These are phyloP conservation scores for Phytophthora tubulina DNA, from an alignment of 352 stramenopile genomes.

Conservation along the genomic window DNA sequence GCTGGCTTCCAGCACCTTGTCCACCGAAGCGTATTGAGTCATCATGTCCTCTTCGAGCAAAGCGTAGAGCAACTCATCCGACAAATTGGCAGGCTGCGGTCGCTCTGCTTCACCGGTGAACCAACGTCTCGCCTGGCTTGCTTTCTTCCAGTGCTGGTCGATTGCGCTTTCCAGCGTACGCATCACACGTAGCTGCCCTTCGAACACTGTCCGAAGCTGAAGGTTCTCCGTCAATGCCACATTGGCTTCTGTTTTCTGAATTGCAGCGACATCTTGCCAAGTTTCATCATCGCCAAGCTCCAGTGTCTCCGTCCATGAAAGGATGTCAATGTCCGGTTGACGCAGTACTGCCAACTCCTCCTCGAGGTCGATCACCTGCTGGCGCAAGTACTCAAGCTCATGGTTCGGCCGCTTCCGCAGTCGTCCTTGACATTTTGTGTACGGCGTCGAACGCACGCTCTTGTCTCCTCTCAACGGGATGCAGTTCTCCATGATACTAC, in stretches of 20 bases:
- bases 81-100: slow-evolving; percentile 9
- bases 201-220: slow-evolving; percentile 11
- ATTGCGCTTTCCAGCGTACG: slow-evolving; percentile 12
- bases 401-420: slow-evolving; percentile 36
- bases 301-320: neutral
- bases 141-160: slow-evolving; percentile 21
- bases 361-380: slow-evolving; percentile 29
- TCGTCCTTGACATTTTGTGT: slow-evolving; percentile 18
- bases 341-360: slow-evolving; percentile 28
- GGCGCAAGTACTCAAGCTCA: slow-evolving; percentile 40
- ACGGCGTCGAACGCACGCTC: slow-evolving; percentile 18
- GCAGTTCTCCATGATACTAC: neutral
- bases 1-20: slow-evolving; percentile 10
- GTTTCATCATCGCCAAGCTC: neutral
- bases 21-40: slow-evolving; percentile 10
- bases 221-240: slow-evolving; percentile 12
- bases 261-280: slow-evolving; percentile 10
- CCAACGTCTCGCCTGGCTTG: slow-evolving; percentile 11
- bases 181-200: slow-evolving; percentile 11
- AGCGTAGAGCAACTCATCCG: slow-evolving; percentile 22
- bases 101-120: neutral
- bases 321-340: slow-evolving; percentile 7
- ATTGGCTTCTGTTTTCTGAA: slow-evolving; percentile 8
- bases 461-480: neutral
- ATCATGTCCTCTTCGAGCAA: slow-evolving; percentile 18